These are phyloP conservation scores for Hansenula lynferdii DNA, from an alignment of 1,139 yeast genomes.

Conservation along the genomic window DNA sequence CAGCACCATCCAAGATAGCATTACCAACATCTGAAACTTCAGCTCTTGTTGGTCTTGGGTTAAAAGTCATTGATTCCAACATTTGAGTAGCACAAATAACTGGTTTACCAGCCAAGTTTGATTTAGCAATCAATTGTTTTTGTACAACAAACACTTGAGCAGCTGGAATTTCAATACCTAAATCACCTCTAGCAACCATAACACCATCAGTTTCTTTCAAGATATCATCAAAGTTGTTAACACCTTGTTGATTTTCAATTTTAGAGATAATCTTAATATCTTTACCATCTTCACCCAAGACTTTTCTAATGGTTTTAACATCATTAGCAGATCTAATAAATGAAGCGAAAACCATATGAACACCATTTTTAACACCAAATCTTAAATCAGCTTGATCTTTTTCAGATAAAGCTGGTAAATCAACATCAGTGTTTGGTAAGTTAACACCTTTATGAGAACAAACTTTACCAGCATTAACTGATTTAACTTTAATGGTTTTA, in stretches of 20 bases:
- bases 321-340: constrained; percentile 95
- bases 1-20: constrained; percentile 99
- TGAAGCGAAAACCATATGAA: constrained; percentile 98
- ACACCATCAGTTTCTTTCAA: constrained; percentile 96
- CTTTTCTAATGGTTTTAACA: constrained; percentile 84
- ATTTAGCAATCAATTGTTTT: constrained; percentile 98
- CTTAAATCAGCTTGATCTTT: constrained; percentile 88
- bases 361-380: constrained; percentile 96
- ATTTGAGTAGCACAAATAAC: constrained; percentile 99
- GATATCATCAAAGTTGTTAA: constrained; percentile 97
- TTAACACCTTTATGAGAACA: constrained; percentile 99
- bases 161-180: constrained; percentile 99
- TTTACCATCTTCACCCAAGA: constrained; percentile 95
- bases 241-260: constrained; percentile 99
- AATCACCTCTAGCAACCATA: constrained; percentile 99
- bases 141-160: constrained; percentile 98
- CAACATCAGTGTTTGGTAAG: constrained; percentile 98
- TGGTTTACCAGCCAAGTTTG: constrained; percentile 99
- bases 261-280: constrained; percentile 94
- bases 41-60: constrained; percentile 99
- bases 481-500: constrained; percentile 75
- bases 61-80: constrained; percentile 99
- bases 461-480: constrained; percentile 92
- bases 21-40: constrained; percentile 99
- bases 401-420: constrained; percentile 95